Percentiles rank a stretch among this genome's conserved stretches.
These are phyloP conservation scores for Phyllosticta citriasiana DNA, from an alignment of 2,329 filamentous ascomycete species.

Conservation along the genomic window DNA sequence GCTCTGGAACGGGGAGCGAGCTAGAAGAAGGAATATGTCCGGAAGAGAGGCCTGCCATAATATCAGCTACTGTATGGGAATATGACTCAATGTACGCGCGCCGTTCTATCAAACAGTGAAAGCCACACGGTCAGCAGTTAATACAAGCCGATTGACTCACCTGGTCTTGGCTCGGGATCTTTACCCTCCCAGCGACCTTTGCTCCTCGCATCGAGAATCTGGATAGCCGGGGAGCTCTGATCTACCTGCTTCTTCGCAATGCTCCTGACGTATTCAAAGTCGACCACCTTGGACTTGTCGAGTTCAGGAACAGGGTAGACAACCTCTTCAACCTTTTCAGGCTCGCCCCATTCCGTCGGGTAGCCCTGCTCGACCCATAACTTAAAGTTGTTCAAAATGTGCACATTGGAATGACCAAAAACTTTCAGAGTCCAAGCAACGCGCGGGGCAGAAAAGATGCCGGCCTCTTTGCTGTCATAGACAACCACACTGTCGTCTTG, in stretches of 20 bases:
- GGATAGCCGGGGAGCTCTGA: slow-evolving; percentile 71
- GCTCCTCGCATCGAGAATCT: slow-evolving; percentile 81
- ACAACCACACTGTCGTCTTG: slow-evolving; percentile 86
- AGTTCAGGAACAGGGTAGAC: slow-evolving; percentile 35
- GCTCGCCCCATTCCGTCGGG: slow-evolving; percentile 69
- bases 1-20: slow-evolving; percentile 66
- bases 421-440: slow-evolving; percentile 88
- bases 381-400: slow-evolving; percentile 91
- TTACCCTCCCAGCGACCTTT: slow-evolving; percentile 70
- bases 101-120: not conserved
- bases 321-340: slow-evolving; percentile 37
- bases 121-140: not conserved
- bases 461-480: slow-evolving; percentile 83
- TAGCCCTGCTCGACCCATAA: slow-evolving; percentile 80
- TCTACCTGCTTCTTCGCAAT: slow-evolving; percentile 68
- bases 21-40: slow-evolving; percentile 87
- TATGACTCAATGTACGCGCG: not conserved
- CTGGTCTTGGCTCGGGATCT: slow-evolving; percentile 77
- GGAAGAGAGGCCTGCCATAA: slow-evolving; percentile 51
- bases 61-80: not conserved
- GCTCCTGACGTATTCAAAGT: slow-evolving; percentile 73
- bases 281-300: slow-evolving; percentile 55
- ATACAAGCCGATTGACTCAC: slow-evolving; percentile 43
- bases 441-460: slow-evolving; percentile 87
- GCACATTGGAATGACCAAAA: slow-evolving; percentile 82